phyloP scores from a whole-genome alignment of 495 filamentous ascomycete species.

The Rusavskia elegans region DNA sequence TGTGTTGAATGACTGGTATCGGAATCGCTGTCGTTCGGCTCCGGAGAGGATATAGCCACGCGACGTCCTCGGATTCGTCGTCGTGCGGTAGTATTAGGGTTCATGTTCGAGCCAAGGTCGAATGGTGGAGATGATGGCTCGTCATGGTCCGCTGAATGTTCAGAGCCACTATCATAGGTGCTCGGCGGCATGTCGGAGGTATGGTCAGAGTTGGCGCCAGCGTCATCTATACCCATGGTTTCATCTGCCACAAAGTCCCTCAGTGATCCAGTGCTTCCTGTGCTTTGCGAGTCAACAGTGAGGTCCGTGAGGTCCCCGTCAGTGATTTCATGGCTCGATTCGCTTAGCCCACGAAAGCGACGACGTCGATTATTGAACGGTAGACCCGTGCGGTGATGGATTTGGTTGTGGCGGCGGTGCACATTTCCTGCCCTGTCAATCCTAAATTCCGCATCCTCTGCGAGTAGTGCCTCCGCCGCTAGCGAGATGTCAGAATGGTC shows the following conservation, averaged over 20 bases:
- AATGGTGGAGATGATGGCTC: not conserved
- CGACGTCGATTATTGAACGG: not conserved
- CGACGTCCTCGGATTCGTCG: not conserved
- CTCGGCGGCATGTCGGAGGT: not conserved
- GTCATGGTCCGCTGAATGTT: not conserved
- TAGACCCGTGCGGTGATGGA: not conserved
- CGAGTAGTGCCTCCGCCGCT: not conserved
- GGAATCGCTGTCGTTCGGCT: not conserved
- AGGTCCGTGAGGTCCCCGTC: not conserved
- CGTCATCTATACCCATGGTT: conserved; percentile 17
- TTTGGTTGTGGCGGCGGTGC: no score
- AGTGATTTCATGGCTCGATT: no score
- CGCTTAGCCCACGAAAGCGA: no score
- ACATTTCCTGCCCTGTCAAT: no score
- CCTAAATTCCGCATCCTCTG: not conserved
- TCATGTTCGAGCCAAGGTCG: not conserved
- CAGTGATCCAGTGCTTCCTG: not conserved
- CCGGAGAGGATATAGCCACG: not conserved
- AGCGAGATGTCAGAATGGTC: not conserved
- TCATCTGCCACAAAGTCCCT: not conserved
- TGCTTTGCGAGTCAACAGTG: no score
- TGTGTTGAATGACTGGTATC: not conserved
- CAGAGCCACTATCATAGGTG: not conserved
- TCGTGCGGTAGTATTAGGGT: not conserved
- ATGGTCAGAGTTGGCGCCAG: conserved; percentile 6